Percentiles rank a stretch among this genome's conserved stretches.
Evolutionary conservation across 495 filamentous ascomycete species (phyloP).

Genomic region (Podospora bellae-mahoneyi): DNA sequence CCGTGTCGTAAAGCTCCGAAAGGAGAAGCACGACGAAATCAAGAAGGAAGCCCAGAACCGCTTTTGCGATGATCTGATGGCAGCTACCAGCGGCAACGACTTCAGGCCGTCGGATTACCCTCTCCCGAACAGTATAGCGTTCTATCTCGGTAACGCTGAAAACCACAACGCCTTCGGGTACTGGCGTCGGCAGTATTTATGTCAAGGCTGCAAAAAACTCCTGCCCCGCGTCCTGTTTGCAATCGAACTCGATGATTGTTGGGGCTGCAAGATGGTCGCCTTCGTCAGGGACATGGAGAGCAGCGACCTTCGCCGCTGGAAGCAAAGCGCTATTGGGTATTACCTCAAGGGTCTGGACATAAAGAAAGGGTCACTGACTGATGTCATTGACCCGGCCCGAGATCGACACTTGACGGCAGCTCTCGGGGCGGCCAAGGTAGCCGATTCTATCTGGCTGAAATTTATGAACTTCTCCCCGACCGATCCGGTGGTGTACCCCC

Average conservation of each 20-base stretch:
- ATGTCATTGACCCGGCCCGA: not conserved
- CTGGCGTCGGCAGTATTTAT: constrained; percentile 10
- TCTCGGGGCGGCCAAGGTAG: not conserved
- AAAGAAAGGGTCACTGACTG: not conserved
- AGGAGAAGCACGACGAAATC: not conserved
- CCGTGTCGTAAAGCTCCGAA: not conserved
- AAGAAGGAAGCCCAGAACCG: not conserved
- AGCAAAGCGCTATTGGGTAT: not conserved
- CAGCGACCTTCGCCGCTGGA: constrained; percentile 26
- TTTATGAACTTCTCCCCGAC: not conserved
- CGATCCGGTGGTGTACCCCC: not conserved
- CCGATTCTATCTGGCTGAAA: not conserved
- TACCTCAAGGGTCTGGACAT: not conserved
- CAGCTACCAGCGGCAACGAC: constrained; percentile 26
- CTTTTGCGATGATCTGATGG: constrained; percentile 23
- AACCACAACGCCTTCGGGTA: not conserved
- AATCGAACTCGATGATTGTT: constrained; percentile 13
- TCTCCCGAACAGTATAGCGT: too few species aligned
- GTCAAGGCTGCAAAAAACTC: constrained; percentile 12
- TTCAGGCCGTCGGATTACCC: not conserved
- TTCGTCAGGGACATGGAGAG: constrained; percentile 23
- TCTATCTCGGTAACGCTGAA: not conserved
- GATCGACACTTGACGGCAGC: not conserved
- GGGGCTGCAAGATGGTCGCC: constrained; percentile 20
- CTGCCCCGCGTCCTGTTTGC: constrained; percentile 14